Conservation (phyloP, 208 protist genomes). For the Acanthamoeba triangularis region DNA sequence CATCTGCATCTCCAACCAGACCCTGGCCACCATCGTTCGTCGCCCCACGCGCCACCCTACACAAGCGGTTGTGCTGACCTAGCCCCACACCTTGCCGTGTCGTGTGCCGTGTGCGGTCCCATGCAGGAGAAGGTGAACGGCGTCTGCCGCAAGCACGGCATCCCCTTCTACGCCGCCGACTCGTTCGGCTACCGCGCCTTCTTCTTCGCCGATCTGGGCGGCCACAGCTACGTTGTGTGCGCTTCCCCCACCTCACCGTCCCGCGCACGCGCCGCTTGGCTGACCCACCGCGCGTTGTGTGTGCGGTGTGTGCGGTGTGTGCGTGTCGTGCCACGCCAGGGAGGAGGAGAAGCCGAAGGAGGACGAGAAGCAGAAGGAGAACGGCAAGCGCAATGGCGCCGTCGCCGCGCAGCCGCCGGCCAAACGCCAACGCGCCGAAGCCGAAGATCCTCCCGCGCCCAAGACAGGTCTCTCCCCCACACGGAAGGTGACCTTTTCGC, state of each 20-base stretch:
- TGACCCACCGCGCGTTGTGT: neutral
- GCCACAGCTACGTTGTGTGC: constrained; percentile 19
- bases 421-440: neutral
- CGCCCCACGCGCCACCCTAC: neutral
- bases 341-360: constrained; percentile 33
- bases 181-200: constrained; percentile 57
- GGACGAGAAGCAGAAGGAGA: neutral
- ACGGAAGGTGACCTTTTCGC: too few species aligned
- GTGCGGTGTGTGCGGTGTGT: neutral
- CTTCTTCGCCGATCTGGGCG: constrained; percentile 42
- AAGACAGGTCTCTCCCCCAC: neutral
- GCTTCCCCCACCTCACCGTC: too few species aligned
- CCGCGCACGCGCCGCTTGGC: neutral
- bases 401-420: neutral
- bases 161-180: constrained; percentile 35
- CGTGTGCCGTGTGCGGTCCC: neutral
- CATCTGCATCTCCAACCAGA: neutral
- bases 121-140: neutral
- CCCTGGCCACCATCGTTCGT: constrained; percentile 11
- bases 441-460: neutral
- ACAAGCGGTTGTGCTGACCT: neutral
- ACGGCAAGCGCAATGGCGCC: neutral
- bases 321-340: neutral
- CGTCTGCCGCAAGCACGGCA: constrained; percentile 34
- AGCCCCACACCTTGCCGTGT: neutral